Conservation (phyloP, 495 filamentous ascomycete genomes). For the Aspergillus sclerotioniger region DNA sequence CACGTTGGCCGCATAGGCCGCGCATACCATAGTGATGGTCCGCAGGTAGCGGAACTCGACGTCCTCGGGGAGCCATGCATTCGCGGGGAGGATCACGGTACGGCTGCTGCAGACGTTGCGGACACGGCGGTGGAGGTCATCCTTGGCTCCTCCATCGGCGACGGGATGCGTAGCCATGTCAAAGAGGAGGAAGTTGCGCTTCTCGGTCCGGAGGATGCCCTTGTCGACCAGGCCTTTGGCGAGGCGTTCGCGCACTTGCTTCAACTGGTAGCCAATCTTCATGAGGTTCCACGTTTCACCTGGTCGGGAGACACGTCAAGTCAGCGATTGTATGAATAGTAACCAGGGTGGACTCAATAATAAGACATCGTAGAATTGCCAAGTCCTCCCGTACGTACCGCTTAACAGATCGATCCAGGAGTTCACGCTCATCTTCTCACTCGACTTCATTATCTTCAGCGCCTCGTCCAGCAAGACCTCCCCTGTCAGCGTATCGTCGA, state of each 20-base stretch:
- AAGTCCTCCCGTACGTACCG: conserved; percentile 55
- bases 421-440: conserved; percentile 99
- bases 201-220: conserved; percentile 96
- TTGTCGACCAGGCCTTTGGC: conserved; percentile 99
- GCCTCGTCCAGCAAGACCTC: conserved; percentile 98
- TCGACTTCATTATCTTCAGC: conserved; percentile 99
- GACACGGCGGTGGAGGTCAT: conserved; percentile 90
- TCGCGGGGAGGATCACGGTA: conserved; percentile 82
- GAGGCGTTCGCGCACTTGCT: conserved; percentile 96
- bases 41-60: conserved; percentile 89
- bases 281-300: conserved; percentile 99
- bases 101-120: conserved; percentile 89
- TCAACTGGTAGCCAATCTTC: conserved; percentile 99
- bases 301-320: conserved; percentile 35
- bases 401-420: conserved; percentile 99
- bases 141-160: conserved; percentile 93
- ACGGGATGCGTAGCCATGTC: conserved; percentile 99
- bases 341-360: not conserved
- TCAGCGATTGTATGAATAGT: conserved; percentile 12
- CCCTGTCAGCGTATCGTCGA: conserved; percentile 95
- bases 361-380: not conserved
- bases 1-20: conserved; percentile 96
- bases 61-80: conserved; percentile 87
- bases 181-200: conserved; percentile 98
- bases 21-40: conserved; percentile 94